These are phyloP conservation scores for Giardia duodenalis DNA, from an alignment of 208 protist species.

Conservation along the genomic window DNA sequence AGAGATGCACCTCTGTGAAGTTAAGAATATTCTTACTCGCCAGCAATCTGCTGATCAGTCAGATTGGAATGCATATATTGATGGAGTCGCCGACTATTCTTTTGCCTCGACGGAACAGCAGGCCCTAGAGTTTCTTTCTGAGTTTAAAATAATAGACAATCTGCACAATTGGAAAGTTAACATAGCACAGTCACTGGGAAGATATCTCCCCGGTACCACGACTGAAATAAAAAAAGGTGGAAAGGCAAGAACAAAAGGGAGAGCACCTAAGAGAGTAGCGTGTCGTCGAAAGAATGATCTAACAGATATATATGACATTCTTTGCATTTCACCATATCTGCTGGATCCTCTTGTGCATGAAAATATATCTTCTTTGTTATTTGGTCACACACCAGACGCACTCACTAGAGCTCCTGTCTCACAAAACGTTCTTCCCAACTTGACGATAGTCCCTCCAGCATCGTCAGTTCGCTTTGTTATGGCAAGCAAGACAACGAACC, in stretches of 20 bases:
- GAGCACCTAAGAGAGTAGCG: not conserved
- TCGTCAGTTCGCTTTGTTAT: not conserved
- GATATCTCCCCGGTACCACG: not conserved
- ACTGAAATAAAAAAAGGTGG: no score
- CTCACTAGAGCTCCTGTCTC: not conserved
- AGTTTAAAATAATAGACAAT: not conserved
- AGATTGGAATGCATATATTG: not conserved
- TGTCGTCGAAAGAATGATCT: not conserved
- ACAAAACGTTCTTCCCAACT: not conserved
- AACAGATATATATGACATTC: not conserved
- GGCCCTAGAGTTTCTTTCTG: not conserved
- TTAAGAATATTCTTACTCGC: not conserved
- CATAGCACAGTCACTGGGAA: not conserved
- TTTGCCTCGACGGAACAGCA: not conserved
- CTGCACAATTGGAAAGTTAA: not conserved
- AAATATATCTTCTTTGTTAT: not conserved
- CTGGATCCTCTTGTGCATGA: not conserved
- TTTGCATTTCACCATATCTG: not conserved
- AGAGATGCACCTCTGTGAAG: not conserved
- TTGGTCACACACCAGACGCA: not conserved
- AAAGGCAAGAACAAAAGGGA: not conserved
- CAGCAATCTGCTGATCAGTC: no score
- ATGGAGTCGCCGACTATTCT: not conserved
- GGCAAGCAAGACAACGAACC: not conserved
- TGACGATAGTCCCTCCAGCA: not conserved